Evolutionary conservation across 495 filamentous ascomycete species (phyloP), one percentile per base, ranked within the genome.

Genomic region (Aspergillus ellipticus): DNA sequence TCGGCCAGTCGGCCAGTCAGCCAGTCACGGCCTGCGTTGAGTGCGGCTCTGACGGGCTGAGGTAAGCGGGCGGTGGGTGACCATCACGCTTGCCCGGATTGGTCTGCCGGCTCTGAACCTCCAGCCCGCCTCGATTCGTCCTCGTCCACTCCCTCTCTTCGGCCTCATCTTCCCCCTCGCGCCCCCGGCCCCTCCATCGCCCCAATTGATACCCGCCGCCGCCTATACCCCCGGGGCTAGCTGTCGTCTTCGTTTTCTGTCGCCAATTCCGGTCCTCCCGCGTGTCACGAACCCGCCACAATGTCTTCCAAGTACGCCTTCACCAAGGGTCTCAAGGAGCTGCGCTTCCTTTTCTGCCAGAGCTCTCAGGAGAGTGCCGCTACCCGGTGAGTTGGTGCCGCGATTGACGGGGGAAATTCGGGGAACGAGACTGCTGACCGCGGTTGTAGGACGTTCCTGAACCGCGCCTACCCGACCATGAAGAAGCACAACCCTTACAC

Each of bases 401-500:
- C 9, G 20, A 15, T 33, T 19, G 16, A n/a, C 55, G 15, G 1
- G 31, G 19, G 15, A 24, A 24, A 11, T 16, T 4, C 26, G 26
- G 15, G 54, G 50, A 28, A 10, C n/a, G 6, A 29, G 55, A 46
- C 61, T 31, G 46, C 49, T 68, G 51, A 68, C 55, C 24, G n/a
- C n/a, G 29, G 13, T 29, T 28, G 10, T 39, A 98, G 94, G 72
- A 83, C 87, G 11, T 98, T 98, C 80, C 79, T 98, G 48, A 85
- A 85, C 55, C 84, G 88, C 70, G 89, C 92, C 53, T 98, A 98
- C 74, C 95, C 94, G 6, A 92, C 89, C 62, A 97, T 98, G 93
- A 98, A 98, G 84, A 95, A 96, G 82, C 86, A 94, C 79, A 97
- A 98, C 76, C 94, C 94, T 9, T 75, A 90, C 71, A 96, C 83